Evolutionary conservation across 148 eudicot genomes (phyloP).

Genomic region (Chenopodium formosanum): DNA sequence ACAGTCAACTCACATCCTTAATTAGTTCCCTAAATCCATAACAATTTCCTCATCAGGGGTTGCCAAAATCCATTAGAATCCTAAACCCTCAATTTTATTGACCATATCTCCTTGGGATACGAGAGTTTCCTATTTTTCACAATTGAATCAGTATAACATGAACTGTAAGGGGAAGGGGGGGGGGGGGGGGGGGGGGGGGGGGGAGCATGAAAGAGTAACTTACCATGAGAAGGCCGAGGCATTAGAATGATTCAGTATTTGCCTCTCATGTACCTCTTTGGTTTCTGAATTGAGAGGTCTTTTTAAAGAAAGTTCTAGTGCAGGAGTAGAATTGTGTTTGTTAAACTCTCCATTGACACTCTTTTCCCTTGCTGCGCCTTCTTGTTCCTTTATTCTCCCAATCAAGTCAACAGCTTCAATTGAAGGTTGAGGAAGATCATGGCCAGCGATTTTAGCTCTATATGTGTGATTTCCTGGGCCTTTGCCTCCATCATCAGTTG

Average conservation of each 20-base stretch:
- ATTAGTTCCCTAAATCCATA: too few species aligned
- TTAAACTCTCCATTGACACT: slow-evolving; percentile 22
- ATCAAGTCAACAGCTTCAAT: slow-evolving; percentile 48
- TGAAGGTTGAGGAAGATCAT: slow-evolving; percentile 24
- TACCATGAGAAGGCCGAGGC: slow-evolving; percentile 50
- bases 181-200: neutral
- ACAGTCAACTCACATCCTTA: too few species aligned
- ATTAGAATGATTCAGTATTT: slow-evolving; percentile 33
- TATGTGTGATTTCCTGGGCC: slow-evolving; percentile 20
- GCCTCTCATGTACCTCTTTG: slow-evolving; percentile 29
- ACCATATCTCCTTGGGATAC: neutral
- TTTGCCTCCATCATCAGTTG: slow-evolving; percentile 29
- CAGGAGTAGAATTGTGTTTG: slow-evolving; percentile 30
- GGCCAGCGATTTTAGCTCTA: slow-evolving; percentile 12
- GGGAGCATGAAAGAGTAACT: slow-evolving; percentile 16
- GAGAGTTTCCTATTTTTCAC: neutral
- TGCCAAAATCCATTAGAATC: too few species aligned
- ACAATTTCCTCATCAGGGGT: too few species aligned
- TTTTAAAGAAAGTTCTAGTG: slow-evolving; percentile 41
- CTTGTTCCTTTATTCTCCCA: slow-evolving; percentile 41
- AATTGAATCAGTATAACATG: neutral
- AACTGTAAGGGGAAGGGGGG: neutral
- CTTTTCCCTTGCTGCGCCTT: slow-evolving; percentile 10
- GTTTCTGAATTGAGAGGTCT: slow-evolving; percentile 30
- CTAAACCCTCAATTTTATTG: too few species aligned